These are phyloP conservation scores for Boletus edulis DNA, from an alignment of 768 basidiomycete genomes.

Conservation along the genomic window DNA sequence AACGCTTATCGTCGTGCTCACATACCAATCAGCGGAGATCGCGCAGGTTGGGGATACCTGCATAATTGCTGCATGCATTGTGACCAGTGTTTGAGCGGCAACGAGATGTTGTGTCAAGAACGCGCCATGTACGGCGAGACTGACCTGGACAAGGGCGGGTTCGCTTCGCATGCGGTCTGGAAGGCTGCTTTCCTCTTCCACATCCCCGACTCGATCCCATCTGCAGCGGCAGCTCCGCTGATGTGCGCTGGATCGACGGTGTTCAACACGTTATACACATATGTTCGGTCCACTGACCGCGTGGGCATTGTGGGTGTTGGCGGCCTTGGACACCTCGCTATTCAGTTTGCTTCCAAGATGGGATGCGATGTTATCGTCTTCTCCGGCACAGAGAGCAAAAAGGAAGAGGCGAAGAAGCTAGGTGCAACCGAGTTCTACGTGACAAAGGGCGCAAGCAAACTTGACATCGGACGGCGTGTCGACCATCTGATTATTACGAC, in stretches of 20 bases:
- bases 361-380: slow-evolving; percentile 38
- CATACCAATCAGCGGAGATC: slow-evolving; percentile 6
- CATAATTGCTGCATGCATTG: slow-evolving; percentile 34
- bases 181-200: slow-evolving; percentile 34
- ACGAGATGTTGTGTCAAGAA: slow-evolving; percentile 28
- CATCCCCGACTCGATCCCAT: slow-evolving; percentile 31
- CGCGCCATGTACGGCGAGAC: slow-evolving; percentile 24
- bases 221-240: slow-evolving; percentile 33
- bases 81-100: slow-evolving; percentile 32
- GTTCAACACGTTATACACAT: slow-evolving; percentile 26
- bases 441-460: slow-evolving; percentile 22
- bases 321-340: slow-evolving; percentile 26
- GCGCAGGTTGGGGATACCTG: slow-evolving; percentile 31
- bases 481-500: slow-evolving; percentile 34
- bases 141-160: slow-evolving; percentile 34
- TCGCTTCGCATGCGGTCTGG: slow-evolving; percentile 36
- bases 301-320: slow-evolving; percentile 36
- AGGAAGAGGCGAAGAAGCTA: slow-evolving; percentile 31
- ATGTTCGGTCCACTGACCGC: slow-evolving; percentile 30
- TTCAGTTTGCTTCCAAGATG: slow-evolving; percentile 28
- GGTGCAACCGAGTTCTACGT: slow-evolving; percentile 37
- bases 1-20: too few species aligned
- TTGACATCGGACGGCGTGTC: slow-evolving; percentile 28
- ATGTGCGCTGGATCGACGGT: slow-evolving; percentile 38
- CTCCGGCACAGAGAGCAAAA: slow-evolving; percentile 33